phyloP scores from a whole-genome alignment of 2,329 filamentous ascomycete species.

The Pseudocercospora fuligena region DNA sequence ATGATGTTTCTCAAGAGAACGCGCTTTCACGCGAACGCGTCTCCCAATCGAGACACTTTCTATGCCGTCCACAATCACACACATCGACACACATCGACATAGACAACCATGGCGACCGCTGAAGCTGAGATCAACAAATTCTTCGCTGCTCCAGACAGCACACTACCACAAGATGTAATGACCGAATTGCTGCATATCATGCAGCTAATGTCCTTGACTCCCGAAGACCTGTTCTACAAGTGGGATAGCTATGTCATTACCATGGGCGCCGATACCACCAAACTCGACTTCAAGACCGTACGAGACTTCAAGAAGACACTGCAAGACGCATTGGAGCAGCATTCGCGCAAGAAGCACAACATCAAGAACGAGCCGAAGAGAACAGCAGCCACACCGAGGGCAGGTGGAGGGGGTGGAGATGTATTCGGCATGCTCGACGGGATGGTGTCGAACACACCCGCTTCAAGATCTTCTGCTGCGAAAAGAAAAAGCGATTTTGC shows the following conservation, averaged over 20 bases:
- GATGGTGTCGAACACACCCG: conserved; percentile 50
- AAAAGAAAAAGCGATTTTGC: conserved; percentile 57
- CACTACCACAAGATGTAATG: conserved; percentile 76
- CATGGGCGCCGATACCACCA: conserved; percentile 81
- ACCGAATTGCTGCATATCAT: conserved; percentile 84
- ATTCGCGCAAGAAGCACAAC: conserved; percentile 66
- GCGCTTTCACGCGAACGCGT: conserved; percentile 8
- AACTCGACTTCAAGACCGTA: conserved; percentile 70
- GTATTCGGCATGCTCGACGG: conserved; percentile 70
- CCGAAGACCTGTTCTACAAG: conserved; percentile 94
- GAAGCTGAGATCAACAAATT: conserved; percentile 61
- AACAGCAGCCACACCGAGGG: conserved; percentile 63
- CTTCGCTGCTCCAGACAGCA: conserved; percentile 57
- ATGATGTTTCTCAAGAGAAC: neutral
- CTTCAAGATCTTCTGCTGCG: conserved; percentile 48
- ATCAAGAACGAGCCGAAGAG: conserved; percentile 64
- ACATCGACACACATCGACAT: neutral
- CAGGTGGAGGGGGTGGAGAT: conserved; percentile 61
- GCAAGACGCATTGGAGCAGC: conserved; percentile 81
- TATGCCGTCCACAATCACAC: neutral
- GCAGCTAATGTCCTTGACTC: conserved; percentile 77
- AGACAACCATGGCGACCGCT: conserved; percentile 53
- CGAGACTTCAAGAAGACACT: conserved; percentile 84
- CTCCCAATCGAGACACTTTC: neutral
- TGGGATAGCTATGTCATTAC: conserved; percentile 98